Evolutionary conservation across 2,329 filamentous ascomycete genomes (phyloP), one percentile per base, ranked within the genome.

Genomic region (Dendrostoma leiphaemia): DNA sequence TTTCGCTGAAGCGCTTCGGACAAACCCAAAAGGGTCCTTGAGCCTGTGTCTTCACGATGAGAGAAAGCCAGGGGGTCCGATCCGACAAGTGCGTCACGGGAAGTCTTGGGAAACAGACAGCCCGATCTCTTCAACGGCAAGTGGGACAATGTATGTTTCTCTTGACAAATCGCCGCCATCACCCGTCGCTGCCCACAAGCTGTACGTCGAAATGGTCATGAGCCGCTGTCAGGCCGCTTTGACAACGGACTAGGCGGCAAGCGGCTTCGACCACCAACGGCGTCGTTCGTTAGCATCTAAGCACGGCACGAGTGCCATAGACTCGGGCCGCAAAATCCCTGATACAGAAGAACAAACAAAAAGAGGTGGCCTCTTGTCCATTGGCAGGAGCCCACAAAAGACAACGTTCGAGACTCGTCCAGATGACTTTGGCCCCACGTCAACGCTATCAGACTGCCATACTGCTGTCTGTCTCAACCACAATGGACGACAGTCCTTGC

Each of bases 1-100:
- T 60, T 17, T 32, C 41, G 47, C 58, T 63, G 1, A 29, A 15
- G 24, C 56, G 61, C 6, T 63, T 63, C 37, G 31, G 26, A 24
- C 2, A 32, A 13, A n/a, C 9, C 17, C 3, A n/a, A 21, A 24
- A 13, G 41, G 17, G 24, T 13, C 19, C 7, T n/a, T 35, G 2
- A 35, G 44, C 9, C 29, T 21, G 7, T 15, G 15, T 21, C 26
- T 13, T 12, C 19, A 44, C 24, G 6, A 21, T 13, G 8, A 28
- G 15, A 19, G 9, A 9, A 45, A 9, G 2, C n/a, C n/a, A 21
- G 31, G 10, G 9, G 28, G n/a, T 31, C 9, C 7, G 29, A 32
- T 15, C 34, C 34, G 15, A 37, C 34, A 15, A 37, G 13, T n/a
- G n/a, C 4, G 34, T 15, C 34, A 15, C 34, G n/a, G n/a, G n/a